Base-by-base conservation (phyloP, 2,329 filamentous ascomycete species). In the Xylaria sp. region DNA sequence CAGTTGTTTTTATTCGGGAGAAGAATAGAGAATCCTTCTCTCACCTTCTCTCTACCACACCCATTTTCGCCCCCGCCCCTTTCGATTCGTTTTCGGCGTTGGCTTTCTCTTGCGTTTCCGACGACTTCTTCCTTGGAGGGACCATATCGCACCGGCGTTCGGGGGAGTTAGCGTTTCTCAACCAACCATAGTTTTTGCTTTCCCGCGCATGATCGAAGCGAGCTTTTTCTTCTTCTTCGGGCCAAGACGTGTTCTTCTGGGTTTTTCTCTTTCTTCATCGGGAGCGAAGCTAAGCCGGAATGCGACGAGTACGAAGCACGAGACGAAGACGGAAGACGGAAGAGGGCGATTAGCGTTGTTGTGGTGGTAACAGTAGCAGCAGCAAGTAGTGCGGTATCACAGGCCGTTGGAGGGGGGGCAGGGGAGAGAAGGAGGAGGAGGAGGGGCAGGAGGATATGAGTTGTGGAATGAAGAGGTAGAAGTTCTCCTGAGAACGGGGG, bases 131-230 rank as follows among this genome's bases (percentile, higher is more conserved):
- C n/a, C n/a, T n/a, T n/a, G 26, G 50, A 45, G 48, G 54, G 52
- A 37, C 44, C 53, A 42, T 61, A 61, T 43, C 58, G 58, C 58
- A 61, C 54, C 54, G 58, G 58, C 58, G 58, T 61, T 61, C 50
- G 56, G 58, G 52, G 58, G 58, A 54, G 58, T 61, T 56, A 46
- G 37, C 52, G 50, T 42, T 52, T 48, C 58, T 44, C 44, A 39
- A 41, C 43, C 24, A 45, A 43, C 47, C 39, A 39, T 34, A 16
- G 44, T 42, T 47, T 18, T 45, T 50, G 6, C 24, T 26, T 13
- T 37, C 34, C 29, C 50, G n/a, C 38, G 56, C 56, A 59, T 59
- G 56, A 56, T 53, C n/a, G n/a, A 53, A 51, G 56, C 48, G 41
- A 47, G 52, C 44, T 45, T 41, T 49, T 49, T n/a, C n/a, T n/a